A percentile compares a stretch with the other conserved stretches of the same genome.
These are phyloP conservation scores for Colletotrichum falcatum DNA, from an alignment of 2,329 filamentous ascomycete species.

Conservation along the genomic window DNA sequence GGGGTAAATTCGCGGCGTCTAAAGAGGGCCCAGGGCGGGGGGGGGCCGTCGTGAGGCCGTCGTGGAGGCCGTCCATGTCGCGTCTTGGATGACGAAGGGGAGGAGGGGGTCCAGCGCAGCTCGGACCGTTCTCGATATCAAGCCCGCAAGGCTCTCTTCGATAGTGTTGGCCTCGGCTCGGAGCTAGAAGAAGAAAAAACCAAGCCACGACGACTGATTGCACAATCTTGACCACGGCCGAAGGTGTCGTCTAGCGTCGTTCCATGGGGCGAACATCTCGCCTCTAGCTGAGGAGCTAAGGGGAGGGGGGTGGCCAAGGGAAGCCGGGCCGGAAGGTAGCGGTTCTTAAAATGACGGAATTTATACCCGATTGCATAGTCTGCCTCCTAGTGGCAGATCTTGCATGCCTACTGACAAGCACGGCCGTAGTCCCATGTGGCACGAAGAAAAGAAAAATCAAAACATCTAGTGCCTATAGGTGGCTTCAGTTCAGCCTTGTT, in stretches of 20 bases:
- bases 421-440: constrained; percentile 15
- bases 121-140: background rate
- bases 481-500: constrained; percentile 1
- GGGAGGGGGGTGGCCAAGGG: too few relatives aligned
- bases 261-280: constrained; percentile 2
- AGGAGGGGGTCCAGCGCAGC: background rate
- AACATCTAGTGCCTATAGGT: background rate
- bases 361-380: background rate
- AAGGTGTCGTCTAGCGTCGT: background rate
- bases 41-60: background rate
- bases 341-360: background rate
- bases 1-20: background rate
- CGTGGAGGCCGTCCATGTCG: constrained; percentile 8
- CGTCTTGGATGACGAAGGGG: background rate
- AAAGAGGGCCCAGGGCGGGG: background rate
- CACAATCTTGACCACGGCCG: constrained; percentile 31
- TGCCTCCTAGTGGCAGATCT: constrained; percentile 21
- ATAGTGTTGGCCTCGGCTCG: background rate
- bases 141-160: constrained; percentile 19
- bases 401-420: background rate
- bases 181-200: background rate
- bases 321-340: constrained; percentile 6
- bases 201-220: constrained; percentile 7
- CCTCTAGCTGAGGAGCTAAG: constrained; percentile 23
- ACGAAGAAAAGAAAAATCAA: background rate